phyloP scores from a whole-genome alignment of 176 grass and related monocot species.

The Raddia guianensis region DNA sequence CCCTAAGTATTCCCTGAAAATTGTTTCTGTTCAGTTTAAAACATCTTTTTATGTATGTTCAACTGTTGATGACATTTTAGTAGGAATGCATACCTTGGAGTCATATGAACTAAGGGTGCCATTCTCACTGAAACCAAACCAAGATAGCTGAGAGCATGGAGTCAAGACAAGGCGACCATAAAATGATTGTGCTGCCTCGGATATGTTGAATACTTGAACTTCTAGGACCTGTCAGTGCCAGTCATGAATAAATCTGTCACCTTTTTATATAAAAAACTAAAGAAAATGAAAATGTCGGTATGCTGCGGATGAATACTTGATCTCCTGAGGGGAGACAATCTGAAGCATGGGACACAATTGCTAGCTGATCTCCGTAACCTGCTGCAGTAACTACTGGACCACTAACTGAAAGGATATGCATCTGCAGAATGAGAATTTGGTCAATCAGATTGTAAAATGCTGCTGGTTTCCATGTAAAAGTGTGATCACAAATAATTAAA shows the following conservation, averaged over 20 bases:
- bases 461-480: not conserved
- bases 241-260: constrained; percentile 27
- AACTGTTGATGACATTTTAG: not conserved
- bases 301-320: constrained; percentile 52
- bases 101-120: constrained; percentile 88
- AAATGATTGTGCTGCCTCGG: constrained; percentile 49
- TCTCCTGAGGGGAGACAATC: constrained; percentile 90
- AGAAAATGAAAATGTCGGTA: not conserved
- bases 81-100: constrained; percentile 60
- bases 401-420: constrained; percentile 79
- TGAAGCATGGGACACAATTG: constrained; percentile 90
- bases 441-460: not conserved
- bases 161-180: constrained; percentile 61
- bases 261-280: constrained; percentile 11
- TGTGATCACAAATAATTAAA: not conserved
- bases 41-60: constrained; percentile 25
- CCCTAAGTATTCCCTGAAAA: constrained; percentile 75
- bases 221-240: constrained; percentile 62
- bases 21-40: constrained; percentile 9
- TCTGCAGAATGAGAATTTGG: constrained; percentile 52
- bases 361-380: constrained; percentile 72
- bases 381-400: constrained; percentile 80
- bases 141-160: constrained; percentile 71
- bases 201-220: constrained; percentile 79
- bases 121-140: constrained; percentile 97